A percentile compares a stretch with the other conserved stretches of the same genome.
These are phyloP conservation scores for Stellera chamaejasme DNA, from an alignment of 345 rosid genomes.

Conservation along the genomic window DNA sequence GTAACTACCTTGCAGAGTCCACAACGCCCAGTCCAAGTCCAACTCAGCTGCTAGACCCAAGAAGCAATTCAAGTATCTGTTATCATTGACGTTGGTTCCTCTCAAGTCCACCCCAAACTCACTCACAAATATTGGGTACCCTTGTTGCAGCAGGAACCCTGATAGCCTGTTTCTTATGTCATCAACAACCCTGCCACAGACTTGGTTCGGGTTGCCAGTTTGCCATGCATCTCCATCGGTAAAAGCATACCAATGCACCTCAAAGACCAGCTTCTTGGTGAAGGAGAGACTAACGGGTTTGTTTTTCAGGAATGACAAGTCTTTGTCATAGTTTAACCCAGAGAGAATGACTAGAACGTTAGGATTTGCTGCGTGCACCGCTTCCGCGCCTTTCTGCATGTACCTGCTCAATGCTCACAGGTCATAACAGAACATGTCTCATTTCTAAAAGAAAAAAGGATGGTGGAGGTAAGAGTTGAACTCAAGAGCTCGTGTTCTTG, in stretches of 20 bases:
- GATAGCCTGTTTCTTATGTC: slow-evolving; percentile 41
- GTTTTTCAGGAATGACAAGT: slow-evolving; percentile 49
- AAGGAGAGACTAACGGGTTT: slow-evolving; percentile 45
- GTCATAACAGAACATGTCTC: background rate
- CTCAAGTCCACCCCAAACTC: slow-evolving; percentile 77
- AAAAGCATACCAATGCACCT: slow-evolving; percentile 81
- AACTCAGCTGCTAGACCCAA: slow-evolving; percentile 60
- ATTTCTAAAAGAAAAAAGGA: background rate
- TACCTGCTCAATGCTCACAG: slow-evolving; percentile 27
- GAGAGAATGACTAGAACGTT: slow-evolving; percentile 81
- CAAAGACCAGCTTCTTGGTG: slow-evolving; percentile 60
- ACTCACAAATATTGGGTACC: slow-evolving; percentile 66
- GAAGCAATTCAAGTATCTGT: slow-evolving; percentile 69
- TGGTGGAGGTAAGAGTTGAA: too few relatives aligned
- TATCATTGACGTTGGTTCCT: slow-evolving; percentile 51
- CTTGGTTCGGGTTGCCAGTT: slow-evolving; percentile 59
- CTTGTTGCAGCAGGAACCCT: slow-evolving; percentile 52
- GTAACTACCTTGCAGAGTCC: slow-evolving; percentile 83
- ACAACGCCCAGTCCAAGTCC: slow-evolving; percentile 79
- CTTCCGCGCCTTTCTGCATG: slow-evolving; percentile 89
- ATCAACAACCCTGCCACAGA: slow-evolving; percentile 53
- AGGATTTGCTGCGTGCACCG: slow-evolving; percentile 83
- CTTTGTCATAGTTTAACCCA: slow-evolving; percentile 67
- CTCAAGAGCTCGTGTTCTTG: too few relatives aligned
- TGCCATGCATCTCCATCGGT: slow-evolving; percentile 67